Evolutionary conservation across 169 alveolate genomes (phyloP), one percentile per base, ranked within the genome.

Genomic region (Sarcocystis neurona): DNA sequence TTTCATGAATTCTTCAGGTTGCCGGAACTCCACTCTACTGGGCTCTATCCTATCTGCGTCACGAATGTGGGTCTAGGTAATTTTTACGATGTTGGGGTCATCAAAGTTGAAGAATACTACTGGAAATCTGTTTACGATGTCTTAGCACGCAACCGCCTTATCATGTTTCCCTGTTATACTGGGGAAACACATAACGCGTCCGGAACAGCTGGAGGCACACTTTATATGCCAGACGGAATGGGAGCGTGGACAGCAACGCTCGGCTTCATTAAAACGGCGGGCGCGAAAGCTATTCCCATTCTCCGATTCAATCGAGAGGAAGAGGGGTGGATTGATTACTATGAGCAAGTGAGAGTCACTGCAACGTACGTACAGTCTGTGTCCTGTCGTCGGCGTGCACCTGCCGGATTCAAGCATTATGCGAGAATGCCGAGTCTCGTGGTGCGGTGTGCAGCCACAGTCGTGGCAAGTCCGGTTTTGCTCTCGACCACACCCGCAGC

Each of bases 171-270:
- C 1, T 87, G 91, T 63, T 46, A 46, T 23, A 87, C 88, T 27
- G 56, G 86, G 1, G 48, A 39, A 0, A 84, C 41, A 63, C 39
- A 84, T 46, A 63, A 79, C 0, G 56, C 23, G 0, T 23, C 46
- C 34, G 47, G 70, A 23, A 48, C 72, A 60, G 85, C 60, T 41
- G n/a, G 74, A 63, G 84, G 60, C 32, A 72, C 39, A n/a, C 88
- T 87, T 10, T 87, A 88, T 87, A 43, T 87, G 68, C 91, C 91
- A 44, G 91, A 87, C 41, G 91, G 91, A 18, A 87, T 85, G 53
- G 91, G 91, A 20, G 56, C 50, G 84, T 87, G 91, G 91, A 72
- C 84, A 4, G 85, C 85, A 1, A 34, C 23, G 77, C 43, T 86
- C 12, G 60, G 56, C 72, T 58, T 44, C 79, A 84, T 37, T 47